Base-by-base conservation (phyloP, 768 basidiomycete genomes). In the Termitomyces sp. region DNA sequence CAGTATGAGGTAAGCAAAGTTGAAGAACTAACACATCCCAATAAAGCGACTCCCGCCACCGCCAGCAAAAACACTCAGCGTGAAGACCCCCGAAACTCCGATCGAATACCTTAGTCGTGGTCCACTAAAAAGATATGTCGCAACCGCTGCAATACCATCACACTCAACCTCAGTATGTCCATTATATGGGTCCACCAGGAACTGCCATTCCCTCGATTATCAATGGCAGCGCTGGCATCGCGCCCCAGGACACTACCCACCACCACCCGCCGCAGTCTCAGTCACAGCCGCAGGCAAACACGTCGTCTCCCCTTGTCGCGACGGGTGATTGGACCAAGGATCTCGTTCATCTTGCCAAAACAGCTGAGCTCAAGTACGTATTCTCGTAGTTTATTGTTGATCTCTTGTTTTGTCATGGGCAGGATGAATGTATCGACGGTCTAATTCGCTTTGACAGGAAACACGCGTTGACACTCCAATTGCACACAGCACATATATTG, bases 271-370 rank as follows among this genome's bases (percentile, higher is more conserved):
- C 51, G n/a, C 62, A 63, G 40, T 66, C 67, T 20, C 68, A 63
- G 49, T 71, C 60, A 50, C 68, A 71, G 66, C 72, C 65, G 40
- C 79, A 75, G 58, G 50, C 73, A 65, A 54, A 68, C 67, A 56
- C 68, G 53, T 63, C 69, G 38, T 63, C 67, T 5, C 85, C 87
- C n/a, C 74, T 92, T 55, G 81, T 94, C 53, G 90, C 92, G 4
- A 87, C 85, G 20, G 92, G 91, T 9, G 91, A 93, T 72, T 94
- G 92, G 92, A 92, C 90, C 32, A 89, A 88, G 67, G 89, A 92
- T 73, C 81, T 94, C 47, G 88, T 94, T 37, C 89, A 93, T 56
- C 81, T 94, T 11, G 92, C 92, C 6, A 93, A 91, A 76, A 91
- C 89, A 1, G 92, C 92, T 9, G 92, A 94, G 71, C 81, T 94